Base-by-base conservation (phyloP, 2,329 filamentous ascomycete genomes). In the Xenoacremonium recifei region DNA sequence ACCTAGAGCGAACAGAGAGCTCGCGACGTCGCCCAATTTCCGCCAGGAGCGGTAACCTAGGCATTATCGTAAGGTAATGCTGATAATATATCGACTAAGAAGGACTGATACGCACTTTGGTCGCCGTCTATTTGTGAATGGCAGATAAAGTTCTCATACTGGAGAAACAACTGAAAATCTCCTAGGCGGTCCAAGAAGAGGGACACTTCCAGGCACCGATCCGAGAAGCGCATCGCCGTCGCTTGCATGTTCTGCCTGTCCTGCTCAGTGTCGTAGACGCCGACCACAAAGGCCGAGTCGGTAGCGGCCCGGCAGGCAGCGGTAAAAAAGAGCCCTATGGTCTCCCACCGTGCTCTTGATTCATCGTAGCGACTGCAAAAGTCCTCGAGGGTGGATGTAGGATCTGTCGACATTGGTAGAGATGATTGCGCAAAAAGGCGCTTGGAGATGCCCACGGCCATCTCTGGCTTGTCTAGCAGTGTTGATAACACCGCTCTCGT, bases 71-170 rank as follows among this genome's bases (percentile, higher is more conserved):
- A 15, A 9, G 13, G 29, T 13, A 4, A 5, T n/a, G n/a, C n/a
- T n/a, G 19, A 15, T 5, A 15, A 16, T 9, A 20, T 5, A 27
- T 9, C 3, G 18, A 15, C 6, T 17, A n/a, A 31, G 1, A 15
- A 13, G 16, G 6, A 15, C 11, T 15, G n/a, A 7, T 7, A 17
- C 62, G 51, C 51, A 71, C 68, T 71, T 44, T 71, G 67, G 40
- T 71, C 69, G 7, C 70, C 69, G 44, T 70, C 60, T 2, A 70
- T 62, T 23, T 65, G 61, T 0, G 69, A 67, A 41, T 71, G 67
- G 2, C 69, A 51, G n/a, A 72, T 71, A 25, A 68, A 72, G 19
- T 70, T 71, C 40, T 73, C 70, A 35, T 72, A 73, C 40, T 73
- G 70, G 4, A 72, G 45, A 4, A 71, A 46, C 3, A 73, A 53